Percentiles rank a stretch among this genome's conserved stretches.
Conservation (phyloP, 2,329 filamentous ascomycete species). For the Fusarium verticillioides region DNA sequence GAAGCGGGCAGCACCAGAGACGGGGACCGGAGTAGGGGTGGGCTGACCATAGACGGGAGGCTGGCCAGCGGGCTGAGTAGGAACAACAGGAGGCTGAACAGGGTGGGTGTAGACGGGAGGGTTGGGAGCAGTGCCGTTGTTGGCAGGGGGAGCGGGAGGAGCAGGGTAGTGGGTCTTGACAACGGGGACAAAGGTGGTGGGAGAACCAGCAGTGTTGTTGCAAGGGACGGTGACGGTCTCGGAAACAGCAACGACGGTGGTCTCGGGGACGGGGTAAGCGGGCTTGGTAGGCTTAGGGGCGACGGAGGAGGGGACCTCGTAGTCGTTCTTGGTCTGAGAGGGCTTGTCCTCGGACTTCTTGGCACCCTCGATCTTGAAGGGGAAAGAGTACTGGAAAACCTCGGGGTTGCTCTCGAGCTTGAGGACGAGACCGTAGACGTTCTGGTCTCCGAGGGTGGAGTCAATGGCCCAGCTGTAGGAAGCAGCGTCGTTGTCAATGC, state of each 20-base stretch:
- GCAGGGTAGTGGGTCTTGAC: slow-evolving; percentile 36
- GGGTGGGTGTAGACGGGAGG: slow-evolving; percentile 36
- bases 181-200: slow-evolving; percentile 36
- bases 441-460: slow-evolving; percentile 55
- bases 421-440: slow-evolving; percentile 69
- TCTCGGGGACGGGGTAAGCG: slow-evolving; percentile 31
- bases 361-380: slow-evolving; percentile 63
- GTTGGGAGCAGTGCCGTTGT: slow-evolving; percentile 23
- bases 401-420: slow-evolving; percentile 57
- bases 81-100: slow-evolving; percentile 42
- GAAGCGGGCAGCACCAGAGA: slow-evolving; percentile 46
- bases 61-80: slow-evolving; percentile 25
- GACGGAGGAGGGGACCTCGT: slow-evolving; percentile 41
- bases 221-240: slow-evolving; percentile 38
- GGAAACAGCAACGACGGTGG: slow-evolving; percentile 39
- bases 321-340: slow-evolving; percentile 15
- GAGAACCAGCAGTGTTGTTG: slow-evolving; percentile 41
- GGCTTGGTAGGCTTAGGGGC: slow-evolving; percentile 38
- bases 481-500: slow-evolving; percentile 58
- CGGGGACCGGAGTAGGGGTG: slow-evolving; percentile 39
- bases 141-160: slow-evolving; percentile 32
- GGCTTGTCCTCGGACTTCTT: slow-evolving; percentile 27
- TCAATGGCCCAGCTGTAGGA: slow-evolving; percentile 63
- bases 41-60: slow-evolving; percentile 39
- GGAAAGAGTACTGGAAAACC: slow-evolving; percentile 71